Percentiles rank a stretch among this genome's conserved stretches.
phyloP scores from a whole-genome alignment of 306 rosid genomes.

The Geum urbanum region DNA sequence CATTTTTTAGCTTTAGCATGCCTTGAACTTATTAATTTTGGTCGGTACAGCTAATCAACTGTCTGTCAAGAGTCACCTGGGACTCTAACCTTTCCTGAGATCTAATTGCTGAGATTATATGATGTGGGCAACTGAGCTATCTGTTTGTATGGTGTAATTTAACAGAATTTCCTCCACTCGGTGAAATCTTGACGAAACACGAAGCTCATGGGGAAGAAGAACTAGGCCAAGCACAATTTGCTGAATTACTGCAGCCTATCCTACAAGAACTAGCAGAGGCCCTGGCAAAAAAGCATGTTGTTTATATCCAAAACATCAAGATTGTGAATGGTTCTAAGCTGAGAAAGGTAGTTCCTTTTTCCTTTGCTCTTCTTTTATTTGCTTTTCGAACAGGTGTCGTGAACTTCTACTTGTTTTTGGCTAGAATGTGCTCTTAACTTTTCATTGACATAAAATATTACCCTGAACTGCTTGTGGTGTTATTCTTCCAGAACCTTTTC shows the following conservation, averaged over 20 bases:
- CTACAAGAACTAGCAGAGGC: conserved; percentile 77
- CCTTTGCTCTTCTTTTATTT: background rate
- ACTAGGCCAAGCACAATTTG: conserved; percentile 96
- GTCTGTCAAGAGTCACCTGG: background rate
- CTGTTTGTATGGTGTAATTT: conserved; percentile 27
- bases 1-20: background rate
- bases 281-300: conserved; percentile 54
- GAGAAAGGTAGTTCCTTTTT: conserved; percentile 51
- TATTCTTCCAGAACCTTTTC: background rate
- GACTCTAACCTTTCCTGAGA: background rate
- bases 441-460: background rate
- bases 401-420: background rate
- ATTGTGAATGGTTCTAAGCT: conserved; percentile 65
- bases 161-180: conserved; percentile 69
- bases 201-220: conserved; percentile 65
- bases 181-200: conserved; percentile 63
- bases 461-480: background rate
- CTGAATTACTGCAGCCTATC: conserved; percentile 76
- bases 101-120: conserved; percentile 9
- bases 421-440: background rate
- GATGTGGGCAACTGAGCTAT: background rate
- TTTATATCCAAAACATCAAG: conserved; percentile 50
- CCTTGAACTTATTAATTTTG: background rate
- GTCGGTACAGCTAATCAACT: background rate
- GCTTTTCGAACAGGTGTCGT: background rate